These are phyloP conservation scores for Rhizopogon sp. DNA, from an alignment of 768 basidiomycete genomes.

Conservation along the genomic window DNA sequence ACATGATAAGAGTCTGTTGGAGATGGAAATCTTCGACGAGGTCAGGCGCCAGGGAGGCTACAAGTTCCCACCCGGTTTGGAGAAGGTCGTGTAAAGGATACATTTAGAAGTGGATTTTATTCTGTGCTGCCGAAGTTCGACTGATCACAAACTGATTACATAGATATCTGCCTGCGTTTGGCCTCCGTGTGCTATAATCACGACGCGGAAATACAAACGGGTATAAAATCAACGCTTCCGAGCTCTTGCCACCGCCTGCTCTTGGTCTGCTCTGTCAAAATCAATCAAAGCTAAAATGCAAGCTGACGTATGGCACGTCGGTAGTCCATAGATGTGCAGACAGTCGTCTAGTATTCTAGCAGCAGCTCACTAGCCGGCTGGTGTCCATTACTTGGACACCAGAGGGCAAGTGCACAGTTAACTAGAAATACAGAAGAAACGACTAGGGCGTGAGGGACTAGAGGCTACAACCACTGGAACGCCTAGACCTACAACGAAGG, in stretches of 20 bases:
- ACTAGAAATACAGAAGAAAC: background rate
- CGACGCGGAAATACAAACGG: too few relatives aligned
- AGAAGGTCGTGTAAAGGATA: slow-evolving; percentile 27
- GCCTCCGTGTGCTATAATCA: too few relatives aligned
- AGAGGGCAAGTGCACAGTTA: background rate
- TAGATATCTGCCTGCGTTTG: too few relatives aligned
- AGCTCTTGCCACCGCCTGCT: too few relatives aligned
- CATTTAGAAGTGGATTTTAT: background rate
- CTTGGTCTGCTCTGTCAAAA: too few relatives aligned
- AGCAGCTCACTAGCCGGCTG: background rate
- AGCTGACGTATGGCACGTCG: background rate
- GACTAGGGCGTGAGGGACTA: background rate
- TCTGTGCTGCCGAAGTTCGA: background rate
- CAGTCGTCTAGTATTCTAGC: background rate
- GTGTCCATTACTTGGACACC: background rate
- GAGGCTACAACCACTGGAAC: too few relatives aligned
- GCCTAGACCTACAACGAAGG: background rate
- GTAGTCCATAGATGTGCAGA: background rate
- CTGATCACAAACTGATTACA: background rate
- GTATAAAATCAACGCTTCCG: too few relatives aligned
- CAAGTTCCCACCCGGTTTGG: slow-evolving; percentile 56
- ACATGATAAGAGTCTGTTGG: slow-evolving; percentile 72
- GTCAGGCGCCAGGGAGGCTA: slow-evolving; percentile 72
- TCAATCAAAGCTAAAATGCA: too few relatives aligned
- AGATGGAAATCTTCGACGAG: slow-evolving; percentile 85